Evolutionary conservation across 2,329 filamentous ascomycete species (phyloP), one percentile per base, ranked within the genome.

Genomic region (Calonectria leucothoes): DNA sequence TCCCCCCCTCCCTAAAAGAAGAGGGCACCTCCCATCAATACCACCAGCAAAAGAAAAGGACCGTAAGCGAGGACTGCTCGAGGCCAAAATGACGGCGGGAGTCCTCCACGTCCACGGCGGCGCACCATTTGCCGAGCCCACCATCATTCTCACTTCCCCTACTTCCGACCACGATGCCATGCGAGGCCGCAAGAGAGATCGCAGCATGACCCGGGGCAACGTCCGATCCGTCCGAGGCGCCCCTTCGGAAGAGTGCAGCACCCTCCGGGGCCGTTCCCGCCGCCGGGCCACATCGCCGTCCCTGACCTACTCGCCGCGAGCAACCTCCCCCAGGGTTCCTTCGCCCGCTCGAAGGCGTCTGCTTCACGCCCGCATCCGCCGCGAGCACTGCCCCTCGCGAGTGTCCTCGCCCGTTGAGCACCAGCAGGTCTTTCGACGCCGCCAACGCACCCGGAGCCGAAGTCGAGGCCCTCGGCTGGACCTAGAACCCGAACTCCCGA

Each of bases 341-440:
- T 87, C 86, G 4, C 86, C 87, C 15, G 85, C 84, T 33, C 84
- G 84, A 70, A 84, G 85, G 42, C 83, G 85, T 37, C 78, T 88
- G 23, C 82, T 87, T 20, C 83, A 85, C 70, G 84, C 85, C 49
- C 81, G 85, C 15, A 82, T 87, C 17, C 81, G 86, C 49, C 85
- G 87, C 25, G 86, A 86, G 75, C 87, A 88, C 74, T 86, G 85
- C 71, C 85, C 85, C 14, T 87, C 85, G 15, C 81, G 85, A 25
- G 83, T 83, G 23, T 75, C 82, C 2, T 85, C 85, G 7, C 83
- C 84, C 3, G 77, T 82, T 31, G 82, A 81, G n/a, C 80, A 82
- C 75, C 79, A 80, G 33, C 75, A 77, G 20, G 76, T 80, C 23
- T 70, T 76, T 51, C 81, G 83, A 27, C 83, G 84, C 59, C 82